Evolutionary conservation across 257 asterid genomes (phyloP).

Genomic region (Solanum paucissectum): DNA sequence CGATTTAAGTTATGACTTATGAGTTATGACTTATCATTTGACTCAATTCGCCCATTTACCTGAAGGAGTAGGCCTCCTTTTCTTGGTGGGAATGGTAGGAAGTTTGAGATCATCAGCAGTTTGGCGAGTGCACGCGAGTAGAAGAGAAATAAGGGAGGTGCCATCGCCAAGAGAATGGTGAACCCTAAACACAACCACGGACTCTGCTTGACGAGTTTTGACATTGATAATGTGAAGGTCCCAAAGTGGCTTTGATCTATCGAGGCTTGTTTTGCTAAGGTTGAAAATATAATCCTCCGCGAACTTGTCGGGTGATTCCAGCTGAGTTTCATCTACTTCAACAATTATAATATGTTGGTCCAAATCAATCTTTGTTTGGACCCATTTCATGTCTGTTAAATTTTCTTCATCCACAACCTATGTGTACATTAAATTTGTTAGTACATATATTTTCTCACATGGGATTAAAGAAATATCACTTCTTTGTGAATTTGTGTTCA

Average conservation of each 20-base stretch:
- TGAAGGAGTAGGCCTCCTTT: neutral
- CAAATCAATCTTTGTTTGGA: constrained; percentile 15
- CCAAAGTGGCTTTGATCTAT: constrained; percentile 3
- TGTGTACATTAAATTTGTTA: neutral
- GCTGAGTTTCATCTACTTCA: neutral
- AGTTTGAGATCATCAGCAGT: neutral
- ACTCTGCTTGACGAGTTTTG: neutral
- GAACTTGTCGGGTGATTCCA: neutral
- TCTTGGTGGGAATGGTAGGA: constrained; percentile 7
- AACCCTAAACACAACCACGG: neutral
- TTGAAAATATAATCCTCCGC: neutral
- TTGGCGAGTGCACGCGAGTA: constrained; percentile 3
- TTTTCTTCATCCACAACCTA: constrained; percentile 22
- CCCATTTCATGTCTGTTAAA: constrained; percentile 22
- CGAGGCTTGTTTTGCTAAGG: neutral
- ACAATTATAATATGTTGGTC: constrained; percentile 15
- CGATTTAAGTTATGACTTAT: no score
- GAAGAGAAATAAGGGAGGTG: constrained; percentile 2
- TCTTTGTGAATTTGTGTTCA: no score
- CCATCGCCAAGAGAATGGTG: constrained; percentile 14
- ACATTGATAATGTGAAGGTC: neutral
- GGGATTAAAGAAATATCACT: neutral
- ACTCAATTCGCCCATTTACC: neutral
- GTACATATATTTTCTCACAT: neutral
- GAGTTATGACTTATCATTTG: no score